Evolutionary conservation across 2,329 filamentous ascomycete species (phyloP), one percentile per base, ranked within the genome.

Genomic region (Moelleriella libera): DNA sequence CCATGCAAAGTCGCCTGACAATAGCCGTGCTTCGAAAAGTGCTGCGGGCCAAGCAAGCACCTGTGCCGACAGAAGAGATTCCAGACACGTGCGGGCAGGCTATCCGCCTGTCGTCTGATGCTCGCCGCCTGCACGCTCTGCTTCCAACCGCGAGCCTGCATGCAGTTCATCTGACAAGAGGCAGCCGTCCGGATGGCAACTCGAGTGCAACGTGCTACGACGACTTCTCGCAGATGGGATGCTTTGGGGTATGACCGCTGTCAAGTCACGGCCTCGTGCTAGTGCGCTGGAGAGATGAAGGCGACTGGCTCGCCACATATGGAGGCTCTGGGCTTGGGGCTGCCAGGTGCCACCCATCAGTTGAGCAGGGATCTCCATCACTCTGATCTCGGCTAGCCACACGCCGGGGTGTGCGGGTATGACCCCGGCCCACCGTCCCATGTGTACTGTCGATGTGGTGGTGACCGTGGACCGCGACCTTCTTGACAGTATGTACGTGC

Each of bases 291-390:
- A 41, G 14, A 34, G 7, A 10, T 30, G 44, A 41, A 41, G 40
- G 44, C 44, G 44, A 45, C 37, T 45, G 44, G 44, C 43, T 45
- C 43, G 43, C 43, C 43, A 32, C 30, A 32, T 14, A 32, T 21
- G 30, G 43, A 45, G 43, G 31, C 32, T 39, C 45, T 39, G 32
- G 30, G 32, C 29, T 39, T 12, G 43, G 30, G 5, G 28, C n/a
- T 45, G 45, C 48, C 28, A 48, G 43, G 46, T 39, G 29, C 40
- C 21, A 14, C 40, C 11, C 30, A 14, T 32, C 45, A 37, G 43
- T 45, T 37, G 10, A 14, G 14, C 40, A 12, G 14, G 40, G 48
- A 39, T 44, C 44, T 46, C 12, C 30, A 21, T 21, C 21, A 21
- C 21, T 21, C 21, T 21, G 21, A 21, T 21, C 21, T 21, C 21